These are phyloP conservation scores for Aphanomyces euteiches DNA, from an alignment of 352 stramenopile genomes.

Conservation along the genomic window DNA sequence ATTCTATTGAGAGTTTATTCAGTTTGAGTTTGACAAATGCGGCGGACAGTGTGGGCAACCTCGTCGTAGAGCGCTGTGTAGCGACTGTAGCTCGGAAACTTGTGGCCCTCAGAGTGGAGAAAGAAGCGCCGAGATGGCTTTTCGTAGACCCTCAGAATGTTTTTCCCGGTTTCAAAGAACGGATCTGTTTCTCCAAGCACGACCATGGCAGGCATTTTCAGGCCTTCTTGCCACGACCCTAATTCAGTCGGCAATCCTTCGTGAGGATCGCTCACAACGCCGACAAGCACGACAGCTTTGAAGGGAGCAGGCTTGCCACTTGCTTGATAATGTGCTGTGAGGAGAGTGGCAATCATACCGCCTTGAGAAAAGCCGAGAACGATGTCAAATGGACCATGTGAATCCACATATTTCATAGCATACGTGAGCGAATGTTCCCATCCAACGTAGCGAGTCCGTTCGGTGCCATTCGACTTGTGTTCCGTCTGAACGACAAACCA, in stretches of 20 bases:
- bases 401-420: constrained; percentile 51
- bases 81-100: constrained; percentile 34
- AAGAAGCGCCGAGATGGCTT: constrained; percentile 31
- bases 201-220: constrained; percentile 45
- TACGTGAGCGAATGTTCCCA: constrained; percentile 41
- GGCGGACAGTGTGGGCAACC: constrained; percentile 20
- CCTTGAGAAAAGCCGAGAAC: constrained; percentile 78
- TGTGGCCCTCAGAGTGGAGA: constrained; percentile 37
- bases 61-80: constrained; percentile 37
- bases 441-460: not conserved
- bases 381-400: constrained; percentile 66
- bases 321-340: constrained; percentile 9
- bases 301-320: not conserved
- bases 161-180: constrained; percentile 40
- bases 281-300: constrained; percentile 11
- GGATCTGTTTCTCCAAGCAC: constrained; percentile 58
- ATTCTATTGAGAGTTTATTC: not conserved
- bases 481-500: constrained; percentile 52
- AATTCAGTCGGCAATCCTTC: constrained; percentile 13
- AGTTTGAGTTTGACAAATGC: constrained; percentile 5
- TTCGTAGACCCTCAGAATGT: constrained; percentile 39
- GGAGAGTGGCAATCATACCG: constrained; percentile 40
- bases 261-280: not conserved
- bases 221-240: not conserved
- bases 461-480: constrained; percentile 34